Conservation (phyloP, 2,329 filamentous ascomycete species). For the Epichloe baconii region DNA sequence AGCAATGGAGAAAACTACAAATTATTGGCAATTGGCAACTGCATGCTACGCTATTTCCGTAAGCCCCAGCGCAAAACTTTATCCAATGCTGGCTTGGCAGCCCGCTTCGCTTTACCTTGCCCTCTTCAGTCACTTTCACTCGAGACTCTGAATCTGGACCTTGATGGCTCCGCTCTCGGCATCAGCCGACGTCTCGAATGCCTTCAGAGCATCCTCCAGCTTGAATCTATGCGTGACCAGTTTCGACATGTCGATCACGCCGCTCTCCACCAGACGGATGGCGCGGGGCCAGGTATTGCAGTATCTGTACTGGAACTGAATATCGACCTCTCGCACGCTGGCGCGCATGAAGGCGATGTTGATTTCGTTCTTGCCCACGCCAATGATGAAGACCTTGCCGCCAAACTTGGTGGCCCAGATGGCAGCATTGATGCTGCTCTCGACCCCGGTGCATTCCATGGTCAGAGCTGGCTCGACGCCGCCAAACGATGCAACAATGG, state of each 20-base stretch:
- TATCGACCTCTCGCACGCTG: conserved; percentile 80
- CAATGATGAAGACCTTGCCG: conserved; percentile 93
- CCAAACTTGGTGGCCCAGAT: conserved; percentile 91
- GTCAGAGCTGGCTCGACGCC: conserved; percentile 70
- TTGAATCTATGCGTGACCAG: conserved; percentile 80
- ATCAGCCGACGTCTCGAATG: conserved; percentile 79
- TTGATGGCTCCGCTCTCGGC: conserved; percentile 94
- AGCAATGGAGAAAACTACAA: no score
- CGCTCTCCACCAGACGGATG: conserved; percentile 74
- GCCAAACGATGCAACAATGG: conserved; percentile 54
- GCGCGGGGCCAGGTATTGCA: conserved; percentile 92
- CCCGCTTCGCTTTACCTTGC: background rate
- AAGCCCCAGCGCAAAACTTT: no score
- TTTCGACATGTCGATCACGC: conserved; percentile 66
- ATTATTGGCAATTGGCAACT: no score
- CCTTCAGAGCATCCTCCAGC: conserved; percentile 76
- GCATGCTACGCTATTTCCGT: no score
- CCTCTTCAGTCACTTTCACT: conserved; percentile 20
- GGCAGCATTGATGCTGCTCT: conserved; percentile 72
- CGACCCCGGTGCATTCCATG: conserved; percentile 90
- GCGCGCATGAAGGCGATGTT: conserved; percentile 90
- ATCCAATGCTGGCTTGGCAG: no score
- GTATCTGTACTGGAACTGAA: conserved; percentile 96
- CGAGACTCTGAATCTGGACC: conserved; percentile 75
- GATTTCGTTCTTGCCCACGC: conserved; percentile 91